A percentile compares a stretch with the other conserved stretches of the same genome.
Conservation (phyloP, 169 alveolate species). For the Miamiensis avidus region DNA sequence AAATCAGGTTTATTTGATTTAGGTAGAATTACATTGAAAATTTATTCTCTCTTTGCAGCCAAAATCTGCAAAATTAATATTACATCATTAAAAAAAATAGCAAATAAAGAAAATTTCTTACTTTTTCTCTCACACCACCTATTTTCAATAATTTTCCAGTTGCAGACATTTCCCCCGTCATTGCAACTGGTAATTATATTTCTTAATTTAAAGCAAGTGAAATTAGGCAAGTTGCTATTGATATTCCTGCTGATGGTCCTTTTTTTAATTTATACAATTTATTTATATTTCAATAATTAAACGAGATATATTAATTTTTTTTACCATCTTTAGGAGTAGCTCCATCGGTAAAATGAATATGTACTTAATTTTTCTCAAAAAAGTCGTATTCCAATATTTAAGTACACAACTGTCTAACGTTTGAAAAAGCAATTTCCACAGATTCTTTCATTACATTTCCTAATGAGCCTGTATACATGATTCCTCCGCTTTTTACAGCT, state of each 20-base stretch:
- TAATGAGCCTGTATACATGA: constrained; percentile 54
- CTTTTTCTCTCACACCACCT: constrained; percentile 69
- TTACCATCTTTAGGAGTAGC: constrained; percentile 73
- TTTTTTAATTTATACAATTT: too few species aligned
- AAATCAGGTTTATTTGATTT: neutral
- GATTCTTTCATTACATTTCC: constrained; percentile 75
- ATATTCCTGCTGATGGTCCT: constrained; percentile 64
- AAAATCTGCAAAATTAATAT: neutral
- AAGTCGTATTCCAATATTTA: constrained; percentile 32
- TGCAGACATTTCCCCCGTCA: constrained; percentile 71
- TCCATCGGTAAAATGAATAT: constrained; percentile 72
- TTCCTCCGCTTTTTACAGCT: constrained; percentile 53
- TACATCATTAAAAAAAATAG: neutral
- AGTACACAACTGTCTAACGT: constrained; percentile 53
- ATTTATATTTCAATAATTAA: neutral
- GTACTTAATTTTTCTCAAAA: constrained; percentile 36
- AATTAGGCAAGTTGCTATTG: constrained; percentile 62
- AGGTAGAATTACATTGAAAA: neutral
- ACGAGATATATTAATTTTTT: too few species aligned
- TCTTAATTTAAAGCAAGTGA: constrained; percentile 55
- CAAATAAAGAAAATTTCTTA: neutral
- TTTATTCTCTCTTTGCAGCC: neutral
- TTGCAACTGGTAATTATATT: constrained; percentile 41
- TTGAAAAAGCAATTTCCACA: constrained; percentile 56
- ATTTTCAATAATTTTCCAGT: constrained; percentile 65